A percentile compares a stretch with the other conserved stretches of the same genome.
Conservation (phyloP, 176 grass and related monocot genomes). For the Oryza glaberrima region DNA sequence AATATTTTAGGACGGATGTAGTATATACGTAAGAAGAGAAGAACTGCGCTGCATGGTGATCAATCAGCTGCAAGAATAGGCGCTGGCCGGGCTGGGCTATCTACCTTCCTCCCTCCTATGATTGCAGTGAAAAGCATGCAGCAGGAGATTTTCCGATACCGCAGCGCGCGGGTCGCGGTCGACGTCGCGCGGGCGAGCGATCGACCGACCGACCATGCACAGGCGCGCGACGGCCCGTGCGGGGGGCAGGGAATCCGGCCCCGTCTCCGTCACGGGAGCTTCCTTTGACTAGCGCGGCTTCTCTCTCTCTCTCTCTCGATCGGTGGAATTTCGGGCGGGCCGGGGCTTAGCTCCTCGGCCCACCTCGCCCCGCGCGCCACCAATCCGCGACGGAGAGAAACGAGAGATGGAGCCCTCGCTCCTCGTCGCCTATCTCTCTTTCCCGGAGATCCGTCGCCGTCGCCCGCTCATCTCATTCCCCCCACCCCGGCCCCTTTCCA, state of each 20-base stretch:
- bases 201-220: conserved; percentile 9
- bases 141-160: conserved; percentile 1
- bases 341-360: no score
- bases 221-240: not conserved
- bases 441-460: conserved; percentile 38
- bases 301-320: no score
- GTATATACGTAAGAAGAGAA: no score
- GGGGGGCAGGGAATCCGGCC: conserved; percentile 38
- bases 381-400: not conserved
- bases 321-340: not conserved
- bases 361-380: not conserved
- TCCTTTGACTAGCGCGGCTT: conserved; percentile 41
- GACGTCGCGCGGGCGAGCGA: not conserved
- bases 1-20: no score
- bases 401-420: not conserved
- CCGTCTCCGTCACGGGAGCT: conserved; percentile 38
- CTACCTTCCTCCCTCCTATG: not conserved
- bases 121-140: conserved; percentile 12
- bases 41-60: no score
- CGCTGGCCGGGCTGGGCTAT: no score
- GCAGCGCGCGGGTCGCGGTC: not conserved
- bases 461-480: not conserved
- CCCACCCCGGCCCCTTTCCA: conserved; percentile 27
- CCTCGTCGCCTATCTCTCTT: not conserved
- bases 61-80: no score